These are phyloP conservation scores for Ampelocalamus luodianensis DNA, from an alignment of 176 grass and related monocot genomes.

Conservation along the genomic window DNA sequence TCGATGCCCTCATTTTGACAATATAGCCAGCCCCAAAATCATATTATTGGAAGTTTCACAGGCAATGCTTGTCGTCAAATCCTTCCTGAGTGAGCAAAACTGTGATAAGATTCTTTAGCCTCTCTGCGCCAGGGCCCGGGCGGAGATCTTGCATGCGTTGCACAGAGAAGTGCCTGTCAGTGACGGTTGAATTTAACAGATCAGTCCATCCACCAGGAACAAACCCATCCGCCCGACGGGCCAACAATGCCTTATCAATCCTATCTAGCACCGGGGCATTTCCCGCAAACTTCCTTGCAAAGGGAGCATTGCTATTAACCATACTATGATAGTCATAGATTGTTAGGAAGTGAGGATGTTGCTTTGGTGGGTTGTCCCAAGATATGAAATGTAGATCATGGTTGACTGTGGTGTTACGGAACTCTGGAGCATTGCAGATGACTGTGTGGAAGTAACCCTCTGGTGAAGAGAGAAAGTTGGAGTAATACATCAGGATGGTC, in stretches of 20 bases:
- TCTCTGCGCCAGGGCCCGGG: too few species aligned
- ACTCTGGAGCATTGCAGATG: constrained; percentile 57
- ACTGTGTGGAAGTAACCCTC: constrained; percentile 69
- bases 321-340: constrained; percentile 43
- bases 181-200: too few species aligned
- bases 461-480: constrained; percentile 61
- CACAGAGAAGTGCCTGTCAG: too few species aligned
- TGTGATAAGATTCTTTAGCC: too few species aligned
- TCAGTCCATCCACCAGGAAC: constrained; percentile 42
- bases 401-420: constrained; percentile 60
- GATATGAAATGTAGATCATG: constrained; percentile 66
- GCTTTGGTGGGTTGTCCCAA: constrained; percentile 69
- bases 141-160: too few species aligned
- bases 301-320: constrained; percentile 54
- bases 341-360: constrained; percentile 60
- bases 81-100: too few species aligned
- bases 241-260: constrained; percentile 54
- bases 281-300: constrained; percentile 54
- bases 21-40: too few species aligned
- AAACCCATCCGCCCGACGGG: constrained; percentile 34
- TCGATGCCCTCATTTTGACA: too few species aligned
- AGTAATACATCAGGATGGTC: constrained; percentile 65
- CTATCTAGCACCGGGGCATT: constrained; percentile 54
- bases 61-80: too few species aligned
- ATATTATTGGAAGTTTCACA: too few species aligned